Base-by-base conservation (phyloP, 2,329 filamentous ascomycete species). In the Cladophialophora immunda region DNA sequence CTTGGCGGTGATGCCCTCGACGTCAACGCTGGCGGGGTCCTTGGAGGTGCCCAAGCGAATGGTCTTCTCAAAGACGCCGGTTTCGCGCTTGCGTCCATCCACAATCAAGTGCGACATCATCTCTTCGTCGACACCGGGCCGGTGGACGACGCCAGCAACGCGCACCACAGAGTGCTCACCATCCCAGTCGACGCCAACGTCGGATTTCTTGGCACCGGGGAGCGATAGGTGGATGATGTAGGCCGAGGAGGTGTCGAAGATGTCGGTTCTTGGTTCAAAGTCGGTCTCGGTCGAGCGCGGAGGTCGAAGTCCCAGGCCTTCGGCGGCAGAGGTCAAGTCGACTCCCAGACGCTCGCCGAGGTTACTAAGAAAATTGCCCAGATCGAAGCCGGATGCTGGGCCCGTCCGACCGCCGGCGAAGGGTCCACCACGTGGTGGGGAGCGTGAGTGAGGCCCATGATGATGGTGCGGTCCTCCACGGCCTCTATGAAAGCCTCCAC, bases 121-220 rank as follows among this genome's bases (percentile, higher is more conserved):
- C 58, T 86, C 84, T 74, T 93, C 91, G 76, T 92, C 86, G 38
- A 87, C 86, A 7, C 88, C 90, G 3, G 89, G 90, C 1, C 92
- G 86, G 76, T 93, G 86, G 8, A 93, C 84, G 0, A 94, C 89
- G 59, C 92, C 92, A 1, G 89, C 85, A 62, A 96, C 81, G 72
- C 84, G 87, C 50, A 96, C 81, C 63, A 86, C 81, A 55, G 83
- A 85, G 74, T 87, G 87, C 66, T 92, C 89, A 0, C 86, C 83
- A 71, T 94, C 88, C 87, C 91, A 96, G 77, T 89, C 89, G 54
- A 95, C 87, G 65, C 86, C 90, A 5, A 95, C 82, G 74, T 95
- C 91, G 73, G 92, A 86, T 79, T 93, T 94, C 80, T 89, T 89
- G 1, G 90, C 92, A 29, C 92, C 92, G 0, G 93, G 91, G 0